phyloP scores from a whole-genome alignment of 495 filamentous ascomycete species.

The Aspergillus leporis region DNA sequence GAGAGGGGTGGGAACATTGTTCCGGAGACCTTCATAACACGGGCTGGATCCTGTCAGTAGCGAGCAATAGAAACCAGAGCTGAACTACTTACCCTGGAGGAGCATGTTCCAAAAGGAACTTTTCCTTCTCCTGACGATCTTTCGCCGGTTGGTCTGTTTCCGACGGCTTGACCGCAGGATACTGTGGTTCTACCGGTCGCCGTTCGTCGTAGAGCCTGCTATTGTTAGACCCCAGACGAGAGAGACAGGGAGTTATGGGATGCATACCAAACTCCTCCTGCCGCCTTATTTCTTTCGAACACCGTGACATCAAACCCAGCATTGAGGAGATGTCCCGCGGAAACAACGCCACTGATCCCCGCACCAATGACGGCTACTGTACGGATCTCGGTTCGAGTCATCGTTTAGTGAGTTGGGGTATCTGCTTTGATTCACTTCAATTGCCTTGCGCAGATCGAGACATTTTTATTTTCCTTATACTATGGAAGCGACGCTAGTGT shows the following conservation, averaged over 20 bases:
- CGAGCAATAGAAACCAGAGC: not conserved
- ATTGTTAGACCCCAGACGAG: not conserved
- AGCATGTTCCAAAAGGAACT: conserved; percentile 41
- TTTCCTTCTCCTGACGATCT: conserved; percentile 24
- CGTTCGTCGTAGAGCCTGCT: conserved; percentile 59
- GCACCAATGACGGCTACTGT: conserved; percentile 68
- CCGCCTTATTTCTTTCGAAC: conserved; percentile 59
- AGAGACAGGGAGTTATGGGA: not conserved
- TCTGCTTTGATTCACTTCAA: not conserved
- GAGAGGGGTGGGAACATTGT: conserved; percentile 64
- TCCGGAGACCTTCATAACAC: conserved; percentile 62
- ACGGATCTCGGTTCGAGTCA: conserved; percentile 28
- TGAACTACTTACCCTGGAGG: conserved; percentile 47
- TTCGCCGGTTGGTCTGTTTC: conserved; percentile 29
- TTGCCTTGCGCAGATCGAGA: not conserved
- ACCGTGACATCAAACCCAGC: conserved; percentile 62
- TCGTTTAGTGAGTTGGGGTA: conserved; percentile 4
- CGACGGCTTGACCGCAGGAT: conserved; percentile 53
- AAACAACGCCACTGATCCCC: conserved; percentile 65
- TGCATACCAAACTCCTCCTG: conserved; percentile 63
- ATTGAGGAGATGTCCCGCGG: conserved; percentile 61
- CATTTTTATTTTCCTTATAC: not conserved
- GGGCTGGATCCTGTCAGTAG: conserved; percentile 34
- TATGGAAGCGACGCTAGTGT: not conserved
- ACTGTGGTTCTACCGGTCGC: conserved; percentile 54